These are phyloP conservation scores for Rhododendron williamsianum DNA, from an alignment of 148 eudicot genomes.

Conservation along the genomic window DNA sequence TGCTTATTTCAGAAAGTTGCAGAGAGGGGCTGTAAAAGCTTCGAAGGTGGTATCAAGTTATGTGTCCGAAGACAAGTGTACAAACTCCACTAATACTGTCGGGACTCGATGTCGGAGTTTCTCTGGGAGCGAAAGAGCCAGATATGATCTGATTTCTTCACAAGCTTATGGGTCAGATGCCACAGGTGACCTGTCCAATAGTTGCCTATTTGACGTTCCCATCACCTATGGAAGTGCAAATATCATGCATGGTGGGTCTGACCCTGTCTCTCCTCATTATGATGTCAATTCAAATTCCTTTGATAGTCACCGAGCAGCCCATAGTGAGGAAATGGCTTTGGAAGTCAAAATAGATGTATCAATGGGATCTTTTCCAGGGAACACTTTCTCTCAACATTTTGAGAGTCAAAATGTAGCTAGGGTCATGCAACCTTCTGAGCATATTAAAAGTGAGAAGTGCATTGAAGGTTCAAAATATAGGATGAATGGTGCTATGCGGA, in stretches of 20 bases:
- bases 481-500: slow-evolving; percentile 6
- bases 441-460: neutral
- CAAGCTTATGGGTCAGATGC: slow-evolving; percentile 30
- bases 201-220: slow-evolving; percentile 41
- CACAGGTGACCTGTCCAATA: slow-evolving; percentile 23
- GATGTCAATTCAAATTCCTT: slow-evolving; percentile 27
- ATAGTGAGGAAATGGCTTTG: slow-evolving; percentile 15
- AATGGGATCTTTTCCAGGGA: slow-evolving; percentile 20
- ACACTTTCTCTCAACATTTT: slow-evolving; percentile 7
- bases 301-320: slow-evolving; percentile 16
- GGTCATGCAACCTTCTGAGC: neutral
- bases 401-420: slow-evolving; percentile 2
- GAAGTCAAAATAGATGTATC: slow-evolving; percentile 9
- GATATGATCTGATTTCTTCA: slow-evolving; percentile 12
- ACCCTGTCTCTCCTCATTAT: slow-evolving; percentile 25
- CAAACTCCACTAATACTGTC: slow-evolving; percentile 28
- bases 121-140: slow-evolving; percentile 18
- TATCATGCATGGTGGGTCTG: slow-evolving; percentile 20
- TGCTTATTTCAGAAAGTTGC: neutral
- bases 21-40: slow-evolving; percentile 1
- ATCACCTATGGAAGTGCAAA: slow-evolving; percentile 25
- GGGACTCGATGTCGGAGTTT: slow-evolving; percentile 14
- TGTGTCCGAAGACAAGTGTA: slow-evolving; percentile 36
- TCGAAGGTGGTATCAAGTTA: slow-evolving; percentile 31
- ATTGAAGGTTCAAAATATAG: neutral